Conservation (phyloP, 1,284 basidiomycete genomes). For the Sanguinoderma infundibulare region DNA sequence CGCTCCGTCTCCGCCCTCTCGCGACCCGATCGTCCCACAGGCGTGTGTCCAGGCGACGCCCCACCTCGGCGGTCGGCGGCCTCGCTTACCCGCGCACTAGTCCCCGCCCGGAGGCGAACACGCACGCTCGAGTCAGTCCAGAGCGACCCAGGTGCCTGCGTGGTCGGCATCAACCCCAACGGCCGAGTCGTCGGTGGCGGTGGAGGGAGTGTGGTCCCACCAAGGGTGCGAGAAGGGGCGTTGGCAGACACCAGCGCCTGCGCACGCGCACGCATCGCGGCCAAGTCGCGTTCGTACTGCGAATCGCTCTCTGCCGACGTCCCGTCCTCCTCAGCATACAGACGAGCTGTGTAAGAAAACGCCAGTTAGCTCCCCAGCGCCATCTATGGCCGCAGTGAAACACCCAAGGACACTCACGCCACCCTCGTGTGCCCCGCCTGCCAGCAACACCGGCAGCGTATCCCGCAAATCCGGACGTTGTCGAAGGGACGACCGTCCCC, state of each 20-base stretch:
- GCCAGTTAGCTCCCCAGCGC: not conserved
- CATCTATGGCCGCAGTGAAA: not conserved
- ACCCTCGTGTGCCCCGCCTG: conserved; percentile 26
- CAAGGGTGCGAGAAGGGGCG: conserved; percentile 12
- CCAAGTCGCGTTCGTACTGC: conserved; percentile 33
- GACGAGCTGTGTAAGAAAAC: conserved; percentile 27
- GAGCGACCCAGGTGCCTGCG: conserved; percentile 24
- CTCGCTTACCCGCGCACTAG: not conserved
- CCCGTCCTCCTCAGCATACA: conserved; percentile 31
- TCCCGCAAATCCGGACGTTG: not conserved
- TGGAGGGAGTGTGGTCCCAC: conserved; percentile 11
- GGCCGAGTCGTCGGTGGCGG: conserved; percentile 21
- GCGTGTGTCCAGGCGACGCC: conserved; percentile 11
- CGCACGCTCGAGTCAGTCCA: conserved; percentile 25
- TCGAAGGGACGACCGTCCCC: not conserved
- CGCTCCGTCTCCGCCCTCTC: conserved; percentile 13
- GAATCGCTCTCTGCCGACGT: conserved; percentile 26
- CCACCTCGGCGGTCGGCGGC: not conserved
- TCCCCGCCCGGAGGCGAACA: conserved; percentile 18
- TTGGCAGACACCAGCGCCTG: conserved; percentile 21
- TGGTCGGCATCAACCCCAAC: conserved; percentile 25
- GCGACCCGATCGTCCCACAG: conserved; percentile 11
- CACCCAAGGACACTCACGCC: conserved; percentile 21
- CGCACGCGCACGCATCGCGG: conserved; percentile 34
- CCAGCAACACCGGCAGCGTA: conserved; percentile 1